A percentile compares a stretch with the other conserved stretches of the same genome.
Evolutionary conservation across 2,329 filamentous ascomycete species (phyloP).

Genomic region (Trichoderma semiorbis): DNA sequence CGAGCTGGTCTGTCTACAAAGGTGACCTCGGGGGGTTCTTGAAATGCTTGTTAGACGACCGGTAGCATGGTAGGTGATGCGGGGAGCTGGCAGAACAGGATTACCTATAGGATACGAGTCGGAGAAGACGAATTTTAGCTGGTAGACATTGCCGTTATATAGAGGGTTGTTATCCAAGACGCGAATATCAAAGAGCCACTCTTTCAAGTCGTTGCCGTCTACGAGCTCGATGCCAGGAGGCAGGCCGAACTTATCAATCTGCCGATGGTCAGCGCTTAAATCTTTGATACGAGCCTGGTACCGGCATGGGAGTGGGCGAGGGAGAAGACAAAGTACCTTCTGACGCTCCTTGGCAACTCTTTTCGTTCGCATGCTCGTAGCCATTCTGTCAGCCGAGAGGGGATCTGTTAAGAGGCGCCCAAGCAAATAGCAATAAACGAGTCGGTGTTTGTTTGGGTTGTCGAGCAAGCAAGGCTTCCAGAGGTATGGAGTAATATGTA

Average conservation of each 20-base stretch:
- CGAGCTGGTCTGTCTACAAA: slow-evolving; percentile 67
- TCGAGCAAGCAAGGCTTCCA: background rate
- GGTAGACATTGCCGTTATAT: slow-evolving; percentile 75
- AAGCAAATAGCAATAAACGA: background rate
- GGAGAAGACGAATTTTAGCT: slow-evolving; percentile 83
- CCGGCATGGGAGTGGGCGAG: background rate
- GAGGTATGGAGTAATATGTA: background rate
- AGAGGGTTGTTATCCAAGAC: slow-evolving; percentile 89
- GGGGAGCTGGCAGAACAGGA: background rate
- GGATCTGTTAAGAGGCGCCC: background rate
- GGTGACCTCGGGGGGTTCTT: slow-evolving; percentile 91
- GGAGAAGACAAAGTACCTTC: slow-evolving; percentile 23
- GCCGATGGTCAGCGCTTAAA: slow-evolving; percentile 22
- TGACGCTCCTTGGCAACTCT: slow-evolving; percentile 31
- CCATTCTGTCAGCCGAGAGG: slow-evolving; percentile 21
- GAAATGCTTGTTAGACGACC: background rate
- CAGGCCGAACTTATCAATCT: slow-evolving; percentile 54
- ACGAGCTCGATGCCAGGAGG: slow-evolving; percentile 75
- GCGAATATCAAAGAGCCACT: slow-evolving; percentile 89
- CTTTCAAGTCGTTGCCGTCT: slow-evolving; percentile 66
- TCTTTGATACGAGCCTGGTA: background rate
- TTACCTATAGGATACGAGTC: slow-evolving; percentile 85
- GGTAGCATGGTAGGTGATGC: background rate
- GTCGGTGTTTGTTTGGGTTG: background rate
- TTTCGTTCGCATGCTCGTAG: slow-evolving; percentile 27